A percentile compares a stretch with the other conserved stretches of the same genome.
Conservation (phyloP, 75 land plant genomes). For the Azolla pinnata region DNA sequence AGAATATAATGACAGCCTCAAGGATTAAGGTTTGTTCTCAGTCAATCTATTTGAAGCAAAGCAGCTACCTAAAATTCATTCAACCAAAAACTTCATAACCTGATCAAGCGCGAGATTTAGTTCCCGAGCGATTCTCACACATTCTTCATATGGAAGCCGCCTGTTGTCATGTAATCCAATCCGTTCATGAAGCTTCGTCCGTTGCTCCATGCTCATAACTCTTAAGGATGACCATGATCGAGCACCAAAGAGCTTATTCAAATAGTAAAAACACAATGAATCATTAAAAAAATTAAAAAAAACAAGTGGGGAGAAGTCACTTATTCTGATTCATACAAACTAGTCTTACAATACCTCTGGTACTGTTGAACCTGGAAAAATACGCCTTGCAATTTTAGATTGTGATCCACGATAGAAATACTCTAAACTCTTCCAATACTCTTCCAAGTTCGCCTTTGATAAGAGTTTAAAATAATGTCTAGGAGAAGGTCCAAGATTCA, state of each 20-base stretch:
- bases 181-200: slow-evolving; percentile 62
- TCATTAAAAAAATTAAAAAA: not conserved
- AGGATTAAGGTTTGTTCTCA: too few relatives aligned
- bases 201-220: slow-evolving; percentile 79
- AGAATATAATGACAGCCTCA: too few relatives aligned
- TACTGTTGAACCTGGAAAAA: slow-evolving; percentile 91
- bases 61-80: not conserved
- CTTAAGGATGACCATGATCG: slow-evolving; percentile 85
- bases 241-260: slow-evolving; percentile 46
- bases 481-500: slow-evolving; percentile 45
- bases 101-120: slow-evolving; percentile 75
- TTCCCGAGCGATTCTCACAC: slow-evolving; percentile 71
- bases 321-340: not conserved
- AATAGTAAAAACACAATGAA: not conserved
- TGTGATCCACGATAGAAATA: slow-evolving; percentile 67
- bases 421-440: slow-evolving; percentile 89
- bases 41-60: too few relatives aligned
- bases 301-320: not conserved
- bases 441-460: slow-evolving; percentile 51
- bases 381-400: slow-evolving; percentile 47
- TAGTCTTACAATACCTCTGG: slow-evolving; percentile 51
- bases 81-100: slow-evolving; percentile 25
- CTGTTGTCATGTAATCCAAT: slow-evolving; percentile 38
- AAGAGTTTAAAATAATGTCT: slow-evolving; percentile 78
- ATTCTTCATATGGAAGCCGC: slow-evolving; percentile 52